Percentiles rank a stretch among this genome's conserved stretches.
Conservation (phyloP, 2,329 filamentous ascomycete species). For the Pezicula rhizophila region DNA sequence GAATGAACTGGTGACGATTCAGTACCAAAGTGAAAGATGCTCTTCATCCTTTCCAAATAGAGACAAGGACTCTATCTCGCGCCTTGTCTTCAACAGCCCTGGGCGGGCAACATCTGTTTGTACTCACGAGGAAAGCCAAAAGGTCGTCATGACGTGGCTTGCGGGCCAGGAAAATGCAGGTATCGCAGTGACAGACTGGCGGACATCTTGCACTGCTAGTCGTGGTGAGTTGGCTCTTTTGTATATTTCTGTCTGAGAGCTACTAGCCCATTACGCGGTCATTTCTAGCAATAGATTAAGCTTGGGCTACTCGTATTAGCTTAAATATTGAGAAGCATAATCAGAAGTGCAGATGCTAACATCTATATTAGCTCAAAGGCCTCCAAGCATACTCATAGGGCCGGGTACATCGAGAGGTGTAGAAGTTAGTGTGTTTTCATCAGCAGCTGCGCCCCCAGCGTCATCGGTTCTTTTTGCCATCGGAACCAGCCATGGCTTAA, state of each 20-base stretch:
- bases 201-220: neutral
- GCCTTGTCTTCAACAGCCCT: neutral
- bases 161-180: constrained; percentile 3
- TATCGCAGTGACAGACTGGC: constrained; percentile 6
- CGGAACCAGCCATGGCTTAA: constrained; percentile 43
- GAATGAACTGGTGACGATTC: too few relatives aligned
- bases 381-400: constrained; percentile 2
- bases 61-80: neutral
- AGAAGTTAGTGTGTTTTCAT: constrained; percentile 30
- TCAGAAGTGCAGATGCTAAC: neutral
- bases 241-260: neutral
- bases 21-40: too few relatives aligned
- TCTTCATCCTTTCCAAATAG: neutral
- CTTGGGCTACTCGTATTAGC: neutral
- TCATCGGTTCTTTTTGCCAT: constrained; percentile 39
- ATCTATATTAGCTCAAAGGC: neutral
- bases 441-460: constrained; percentile 33
- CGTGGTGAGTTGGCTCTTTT: neutral
- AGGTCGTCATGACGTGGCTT: constrained; percentile 11
- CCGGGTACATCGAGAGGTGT: constrained; percentile 13
- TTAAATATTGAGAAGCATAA: neutral
- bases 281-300: too few relatives aligned
- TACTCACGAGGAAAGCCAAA: neutral
- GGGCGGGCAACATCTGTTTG: constrained; percentile 8
- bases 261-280: neutral